A percentile compares a stretch with the other conserved stretches of the same genome.
phyloP scores from a whole-genome alignment of 176 grass and related monocot genomes.

The Ensete ventricosum region DNA sequence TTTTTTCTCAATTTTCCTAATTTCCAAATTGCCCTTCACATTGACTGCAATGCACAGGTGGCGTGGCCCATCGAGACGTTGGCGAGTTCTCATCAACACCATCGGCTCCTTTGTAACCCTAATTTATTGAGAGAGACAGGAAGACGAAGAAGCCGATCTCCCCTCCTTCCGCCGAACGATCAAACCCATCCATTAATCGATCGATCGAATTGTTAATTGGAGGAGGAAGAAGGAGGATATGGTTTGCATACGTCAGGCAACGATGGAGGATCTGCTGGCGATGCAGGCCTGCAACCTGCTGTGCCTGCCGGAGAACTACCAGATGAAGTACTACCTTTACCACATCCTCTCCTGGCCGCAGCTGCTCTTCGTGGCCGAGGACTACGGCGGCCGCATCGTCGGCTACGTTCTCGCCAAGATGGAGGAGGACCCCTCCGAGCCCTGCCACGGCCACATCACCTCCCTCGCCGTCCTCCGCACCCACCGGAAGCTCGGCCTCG shows the following conservation, averaged over 20 bases:
- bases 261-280: slow-evolving; percentile 80
- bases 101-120: no score
- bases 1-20: no score
- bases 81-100: no score
- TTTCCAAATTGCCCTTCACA: no score
- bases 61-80: no score
- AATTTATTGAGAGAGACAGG: no score
- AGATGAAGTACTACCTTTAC: slow-evolving; percentile 99
- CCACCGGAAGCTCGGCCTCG: slow-evolving; percentile 90
- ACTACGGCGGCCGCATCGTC: slow-evolving; percentile 90
- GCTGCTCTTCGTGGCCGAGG: slow-evolving; percentile 95
- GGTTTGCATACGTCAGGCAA: slow-evolving; percentile 96
- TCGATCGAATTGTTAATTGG: not conserved
- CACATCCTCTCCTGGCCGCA: slow-evolving; percentile 98
- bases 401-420: slow-evolving; percentile 99
- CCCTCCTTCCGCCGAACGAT: no score
- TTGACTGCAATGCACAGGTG: no score
- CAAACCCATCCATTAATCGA: no score
- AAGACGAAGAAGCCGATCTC: no score
- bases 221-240: slow-evolving; percentile 19
- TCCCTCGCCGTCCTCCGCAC: slow-evolving; percentile 96
- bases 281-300: slow-evolving; percentile 99
- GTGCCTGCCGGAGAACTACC: slow-evolving; percentile 98
- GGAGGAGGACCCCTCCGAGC: slow-evolving; percentile 97
- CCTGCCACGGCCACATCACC: slow-evolving; percentile 97